Conservation (phyloP, 495 filamentous ascomycete species). For the Cenococcum geophilum region DNA sequence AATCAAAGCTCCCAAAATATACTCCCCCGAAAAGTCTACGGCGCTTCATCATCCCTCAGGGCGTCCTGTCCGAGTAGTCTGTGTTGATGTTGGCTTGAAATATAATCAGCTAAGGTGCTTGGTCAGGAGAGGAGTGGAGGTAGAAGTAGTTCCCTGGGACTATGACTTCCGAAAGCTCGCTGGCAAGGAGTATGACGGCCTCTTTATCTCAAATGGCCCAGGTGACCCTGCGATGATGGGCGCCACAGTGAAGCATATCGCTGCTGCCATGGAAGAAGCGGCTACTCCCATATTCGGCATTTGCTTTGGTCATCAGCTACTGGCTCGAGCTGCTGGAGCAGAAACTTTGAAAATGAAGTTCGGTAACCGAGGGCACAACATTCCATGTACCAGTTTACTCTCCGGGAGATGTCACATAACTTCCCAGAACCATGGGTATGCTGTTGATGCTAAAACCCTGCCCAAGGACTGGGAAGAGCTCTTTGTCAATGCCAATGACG, state of each 20-base stretch:
- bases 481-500: slow-evolving; percentile 96
- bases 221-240: slow-evolving; percentile 85
- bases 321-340: slow-evolving; percentile 85
- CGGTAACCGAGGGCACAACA: slow-evolving; percentile 97
- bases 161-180: slow-evolving; percentile 75
- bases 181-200: slow-evolving; percentile 81
- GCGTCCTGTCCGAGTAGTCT: slow-evolving; percentile 75
- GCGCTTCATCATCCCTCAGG: slow-evolving; percentile 81
- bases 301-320: slow-evolving; percentile 90
- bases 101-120: slow-evolving; percentile 95
- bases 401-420: slow-evolving; percentile 97
- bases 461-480: slow-evolving; percentile 80
- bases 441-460: slow-evolving; percentile 73
- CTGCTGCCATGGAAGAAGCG: slow-evolving; percentile 62
- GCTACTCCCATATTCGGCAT: slow-evolving; percentile 91
- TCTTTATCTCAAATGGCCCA: slow-evolving; percentile 96
- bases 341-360: slow-evolving; percentile 95
- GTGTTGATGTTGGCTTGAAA: slow-evolving; percentile 94
- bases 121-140: slow-evolving; percentile 83
- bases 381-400: slow-evolving; percentile 90
- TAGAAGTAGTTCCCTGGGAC: slow-evolving; percentile 91
- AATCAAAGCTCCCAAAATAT: slow-evolving; percentile 72
- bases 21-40: slow-evolving; percentile 57
- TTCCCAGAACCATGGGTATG: slow-evolving; percentile 95
- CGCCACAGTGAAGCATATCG: slow-evolving; percentile 67